These are phyloP conservation scores for Botrytis pseudocinerea DNA, from an alignment of 2,329 filamentous ascomycete species.

Conservation along the genomic window DNA sequence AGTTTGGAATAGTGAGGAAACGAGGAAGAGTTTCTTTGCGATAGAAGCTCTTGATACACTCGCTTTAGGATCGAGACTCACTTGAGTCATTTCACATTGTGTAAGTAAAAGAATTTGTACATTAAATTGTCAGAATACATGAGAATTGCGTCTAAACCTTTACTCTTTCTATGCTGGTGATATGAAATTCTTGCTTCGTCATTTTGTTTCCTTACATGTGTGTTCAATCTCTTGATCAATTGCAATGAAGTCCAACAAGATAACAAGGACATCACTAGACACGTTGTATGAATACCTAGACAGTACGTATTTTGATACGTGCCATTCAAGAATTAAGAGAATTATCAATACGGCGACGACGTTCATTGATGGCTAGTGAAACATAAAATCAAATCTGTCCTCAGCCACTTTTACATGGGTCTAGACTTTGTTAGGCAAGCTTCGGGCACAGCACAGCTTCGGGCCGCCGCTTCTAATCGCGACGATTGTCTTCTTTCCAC, in stretches of 20 bases:
- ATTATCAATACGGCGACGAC: background rate
- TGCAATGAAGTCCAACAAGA: background rate
- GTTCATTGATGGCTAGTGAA: background rate
- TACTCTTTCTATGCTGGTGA: too few species aligned
- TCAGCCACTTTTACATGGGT: slow-evolving; percentile 8
- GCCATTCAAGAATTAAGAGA: background rate
- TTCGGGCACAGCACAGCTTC: background rate
- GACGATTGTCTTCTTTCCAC: slow-evolving; percentile 17
- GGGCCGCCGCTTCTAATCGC: slow-evolving; percentile 22
- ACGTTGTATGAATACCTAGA: background rate
- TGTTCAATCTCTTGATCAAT: background rate
- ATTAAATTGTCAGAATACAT: background rate
- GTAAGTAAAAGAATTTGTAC: background rate
- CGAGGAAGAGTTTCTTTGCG: background rate
- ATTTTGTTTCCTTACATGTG: background rate
- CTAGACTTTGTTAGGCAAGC: slow-evolving; percentile 10
- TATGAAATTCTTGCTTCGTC: background rate
- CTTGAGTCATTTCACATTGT: background rate
- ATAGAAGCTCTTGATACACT: background rate
- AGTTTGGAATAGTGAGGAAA: slow-evolving; percentile 3
- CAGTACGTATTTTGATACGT: background rate
- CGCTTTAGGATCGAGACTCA: background rate
- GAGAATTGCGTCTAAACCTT: background rate
- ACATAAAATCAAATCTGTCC: slow-evolving; percentile 23
- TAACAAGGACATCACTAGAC: background rate